phyloP scores from a whole-genome alignment of 768 basidiomycete genomes.

The Suillus cothurnatus region DNA sequence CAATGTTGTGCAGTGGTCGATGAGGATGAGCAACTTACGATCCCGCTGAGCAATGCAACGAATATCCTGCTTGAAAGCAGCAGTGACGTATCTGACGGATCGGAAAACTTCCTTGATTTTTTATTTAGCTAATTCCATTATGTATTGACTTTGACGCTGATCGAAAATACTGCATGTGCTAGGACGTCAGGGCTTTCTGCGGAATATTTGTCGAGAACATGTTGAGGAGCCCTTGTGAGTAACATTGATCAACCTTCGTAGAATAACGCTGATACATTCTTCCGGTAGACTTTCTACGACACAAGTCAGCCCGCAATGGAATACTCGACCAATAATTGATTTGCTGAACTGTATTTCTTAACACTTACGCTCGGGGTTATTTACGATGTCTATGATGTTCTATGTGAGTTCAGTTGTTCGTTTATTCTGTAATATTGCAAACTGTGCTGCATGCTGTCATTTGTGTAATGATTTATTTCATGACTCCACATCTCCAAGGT shows the following conservation, averaged over 20 bases:
- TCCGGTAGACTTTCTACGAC: not conserved
- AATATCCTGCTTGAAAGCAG: not conserved
- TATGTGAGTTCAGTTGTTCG: not conserved
- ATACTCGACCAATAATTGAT: not conserved
- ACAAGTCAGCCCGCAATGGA: not conserved
- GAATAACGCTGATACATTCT: constrained; percentile 18
- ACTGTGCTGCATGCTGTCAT: not conserved
- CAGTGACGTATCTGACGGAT: constrained; percentile 7
- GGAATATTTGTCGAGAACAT: constrained; percentile 24
- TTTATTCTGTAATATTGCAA: not conserved
- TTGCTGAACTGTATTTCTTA: no score
- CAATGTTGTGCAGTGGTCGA: not conserved
- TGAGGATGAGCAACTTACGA: not conserved
- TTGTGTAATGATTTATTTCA: not conserved
- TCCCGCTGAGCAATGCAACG: not conserved
- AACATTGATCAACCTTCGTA: constrained; percentile 27
- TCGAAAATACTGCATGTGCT: constrained; percentile 32
- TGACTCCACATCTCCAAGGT: not conserved
- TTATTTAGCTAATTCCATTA: constrained; percentile 25
- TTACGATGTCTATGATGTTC: not conserved
- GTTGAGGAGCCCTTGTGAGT: constrained; percentile 11
- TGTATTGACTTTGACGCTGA: constrained; percentile 29
- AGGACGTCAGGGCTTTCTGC: constrained; percentile 29
- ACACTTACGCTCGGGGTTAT: not conserved
- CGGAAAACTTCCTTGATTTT: constrained; percentile 27